Conservation (phyloP, 306 rosid genomes). For the Vigna mungo region DNA sequence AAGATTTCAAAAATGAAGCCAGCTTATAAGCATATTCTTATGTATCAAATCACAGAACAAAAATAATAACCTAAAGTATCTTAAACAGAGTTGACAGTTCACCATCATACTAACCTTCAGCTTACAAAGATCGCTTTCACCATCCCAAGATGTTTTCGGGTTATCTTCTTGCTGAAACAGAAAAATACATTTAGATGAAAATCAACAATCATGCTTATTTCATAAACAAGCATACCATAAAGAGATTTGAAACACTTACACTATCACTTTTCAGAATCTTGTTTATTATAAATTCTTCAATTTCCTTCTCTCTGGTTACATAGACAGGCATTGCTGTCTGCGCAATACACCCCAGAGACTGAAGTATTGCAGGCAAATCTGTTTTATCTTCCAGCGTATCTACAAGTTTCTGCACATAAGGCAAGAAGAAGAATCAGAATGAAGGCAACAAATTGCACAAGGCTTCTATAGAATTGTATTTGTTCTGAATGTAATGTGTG, state of each 20-base stretch:
- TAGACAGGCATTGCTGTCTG: constrained; percentile 96
- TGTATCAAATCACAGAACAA: not conserved
- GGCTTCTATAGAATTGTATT: not conserved
- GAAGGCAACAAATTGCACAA: not conserved
- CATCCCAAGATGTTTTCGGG: constrained; percentile 71
- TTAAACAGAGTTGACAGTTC: constrained; percentile 34
- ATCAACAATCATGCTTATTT: constrained; percentile 44
- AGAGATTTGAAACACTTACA: constrained; percentile 59
- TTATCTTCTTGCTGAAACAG: constrained; percentile 72
- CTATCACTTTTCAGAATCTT: constrained; percentile 69
- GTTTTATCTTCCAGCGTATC: constrained; percentile 83
- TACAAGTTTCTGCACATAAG: constrained; percentile 82
- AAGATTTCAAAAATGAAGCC: constrained; percentile 22
- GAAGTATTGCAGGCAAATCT: constrained; percentile 91
- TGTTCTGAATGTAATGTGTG: too few relatives aligned
- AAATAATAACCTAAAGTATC: constrained; percentile 33
- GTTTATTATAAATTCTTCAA: constrained; percentile 74
- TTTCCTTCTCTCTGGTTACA: constrained; percentile 91
- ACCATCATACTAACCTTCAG: constrained; percentile 71
- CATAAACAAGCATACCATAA: constrained; percentile 23
- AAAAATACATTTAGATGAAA: constrained; percentile 45
- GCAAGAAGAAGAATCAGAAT: constrained; percentile 44
- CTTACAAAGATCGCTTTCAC: constrained; percentile 83
- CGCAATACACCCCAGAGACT: constrained; percentile 97
- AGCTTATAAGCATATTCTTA: constrained; percentile 27